A percentile compares a stretch with the other conserved stretches of the same genome.
phyloP scores from a whole-genome alignment of 441 rosid genomes.

The Brassica balearica region DNA sequence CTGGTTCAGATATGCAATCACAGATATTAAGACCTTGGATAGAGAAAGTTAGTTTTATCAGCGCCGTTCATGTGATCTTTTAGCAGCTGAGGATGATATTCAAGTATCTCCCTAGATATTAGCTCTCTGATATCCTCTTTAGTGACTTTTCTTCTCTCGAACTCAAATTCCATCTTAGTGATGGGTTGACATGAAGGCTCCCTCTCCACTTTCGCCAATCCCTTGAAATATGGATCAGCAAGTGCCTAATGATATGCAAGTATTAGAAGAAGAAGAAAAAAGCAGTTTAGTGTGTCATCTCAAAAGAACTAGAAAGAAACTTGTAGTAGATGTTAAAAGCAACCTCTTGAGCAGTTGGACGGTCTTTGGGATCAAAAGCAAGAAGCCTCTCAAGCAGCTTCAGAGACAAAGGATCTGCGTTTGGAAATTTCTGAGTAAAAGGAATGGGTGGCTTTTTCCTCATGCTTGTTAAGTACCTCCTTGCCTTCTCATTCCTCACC shows the following conservation, averaged over 20 bases:
- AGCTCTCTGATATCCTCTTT: slow-evolving; percentile 92
- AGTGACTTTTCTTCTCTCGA: slow-evolving; percentile 90
- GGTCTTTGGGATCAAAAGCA: slow-evolving; percentile 94
- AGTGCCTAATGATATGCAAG: slow-evolving; percentile 62
- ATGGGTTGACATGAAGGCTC: slow-evolving; percentile 96
- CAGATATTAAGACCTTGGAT: slow-evolving; percentile 67
- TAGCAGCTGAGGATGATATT: slow-evolving; percentile 93
- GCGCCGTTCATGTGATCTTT: slow-evolving; percentile 85
- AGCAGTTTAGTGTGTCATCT: not conserved
- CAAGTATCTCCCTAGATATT: slow-evolving; percentile 86
- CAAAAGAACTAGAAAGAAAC: not conserved
- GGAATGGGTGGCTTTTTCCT: slow-evolving; percentile 83
- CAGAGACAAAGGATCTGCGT: slow-evolving; percentile 83
- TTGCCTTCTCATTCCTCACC: slow-evolving; percentile 97
- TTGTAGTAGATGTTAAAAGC: slow-evolving; percentile 14
- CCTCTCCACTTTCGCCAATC: slow-evolving; percentile 81
- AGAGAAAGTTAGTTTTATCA: slow-evolving; percentile 85
- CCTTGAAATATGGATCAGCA: slow-evolving; percentile 92
- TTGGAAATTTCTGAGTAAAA: slow-evolving; percentile 79
- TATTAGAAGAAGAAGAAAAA: not conserved
- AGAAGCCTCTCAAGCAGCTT: slow-evolving; percentile 78
- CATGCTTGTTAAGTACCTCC: slow-evolving; percentile 94
- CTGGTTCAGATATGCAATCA: slow-evolving; percentile 12
- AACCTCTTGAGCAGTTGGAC: slow-evolving; percentile 95
- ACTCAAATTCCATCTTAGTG: slow-evolving; percentile 93